These are phyloP conservation scores for Begonia loranthoides DNA, from an alignment of 306 rosid species.

Conservation along the genomic window DNA sequence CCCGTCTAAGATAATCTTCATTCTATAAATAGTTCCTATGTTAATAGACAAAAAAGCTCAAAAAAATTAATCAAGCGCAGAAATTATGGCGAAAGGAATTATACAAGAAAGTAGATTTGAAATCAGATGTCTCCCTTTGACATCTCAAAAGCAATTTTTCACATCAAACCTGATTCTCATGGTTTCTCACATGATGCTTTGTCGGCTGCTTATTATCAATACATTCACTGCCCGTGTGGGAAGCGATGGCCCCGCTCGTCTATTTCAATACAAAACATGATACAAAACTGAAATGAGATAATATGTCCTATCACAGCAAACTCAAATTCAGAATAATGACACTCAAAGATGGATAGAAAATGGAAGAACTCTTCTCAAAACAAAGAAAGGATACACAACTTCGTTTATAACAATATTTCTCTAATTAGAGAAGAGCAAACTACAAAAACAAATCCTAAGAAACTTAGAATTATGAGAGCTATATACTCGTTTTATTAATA, in stretches of 20 bases:
- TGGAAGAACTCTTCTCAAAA: too few species aligned
- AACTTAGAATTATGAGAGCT: too few species aligned
- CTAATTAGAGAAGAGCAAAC: too few species aligned
- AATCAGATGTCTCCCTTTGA: conserved; percentile 13
- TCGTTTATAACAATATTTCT: too few species aligned
- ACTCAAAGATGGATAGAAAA: too few species aligned
- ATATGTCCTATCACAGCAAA: too few species aligned
- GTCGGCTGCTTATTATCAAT: conserved; percentile 19
- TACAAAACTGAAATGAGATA: too few species aligned
- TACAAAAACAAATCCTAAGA: too few species aligned
- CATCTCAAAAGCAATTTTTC: conserved; percentile 10
- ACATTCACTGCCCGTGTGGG: conserved; percentile 36
- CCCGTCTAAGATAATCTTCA: conserved; percentile 5
- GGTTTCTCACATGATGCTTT: conserved; percentile 3
- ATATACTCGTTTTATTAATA: too few species aligned
- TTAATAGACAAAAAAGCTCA: conserved; percentile 19
- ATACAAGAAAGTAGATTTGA: conserved; percentile 18
- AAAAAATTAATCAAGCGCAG: conserved; percentile 14
- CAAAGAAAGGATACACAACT: too few species aligned
- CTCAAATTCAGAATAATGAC: too few species aligned
- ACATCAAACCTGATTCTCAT: conserved; percentile 4
- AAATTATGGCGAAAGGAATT: conserved; percentile 1
- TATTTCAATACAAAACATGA: conserved; percentile 16
- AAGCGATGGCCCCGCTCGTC: conserved; percentile 49
- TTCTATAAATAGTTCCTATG: conserved; percentile 26